phyloP scores from a whole-genome alignment of 768 basidiomycete genomes.

The Coprinopsis cinerea region DNA sequence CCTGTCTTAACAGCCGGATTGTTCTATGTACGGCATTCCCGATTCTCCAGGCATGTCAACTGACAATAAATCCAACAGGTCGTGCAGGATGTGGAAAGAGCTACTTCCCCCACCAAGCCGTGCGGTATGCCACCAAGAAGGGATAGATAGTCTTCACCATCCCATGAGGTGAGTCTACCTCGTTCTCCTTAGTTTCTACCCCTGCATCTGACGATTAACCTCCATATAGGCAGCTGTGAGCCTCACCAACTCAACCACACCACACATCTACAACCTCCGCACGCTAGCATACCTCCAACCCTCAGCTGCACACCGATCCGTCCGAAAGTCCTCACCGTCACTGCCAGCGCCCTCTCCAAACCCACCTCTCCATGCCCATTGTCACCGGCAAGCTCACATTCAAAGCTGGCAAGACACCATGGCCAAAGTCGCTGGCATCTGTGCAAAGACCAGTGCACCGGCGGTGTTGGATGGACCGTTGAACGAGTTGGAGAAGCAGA shows the following conservation, averaged over 20 bases:
- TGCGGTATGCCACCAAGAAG: too few species aligned
- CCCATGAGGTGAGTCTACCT: too few species aligned
- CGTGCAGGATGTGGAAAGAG: too few species aligned
- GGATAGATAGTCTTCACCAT: too few species aligned
- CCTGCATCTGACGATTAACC: not conserved
- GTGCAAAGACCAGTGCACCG: slow-evolving; percentile 43
- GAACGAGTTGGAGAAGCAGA: slow-evolving; percentile 57
- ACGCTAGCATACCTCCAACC: slow-evolving; percentile 78
- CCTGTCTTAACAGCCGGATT: too few species aligned
- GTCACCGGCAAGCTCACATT: too few species aligned
- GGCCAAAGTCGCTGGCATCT: slow-evolving; percentile 49
- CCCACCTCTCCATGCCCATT: too few species aligned
- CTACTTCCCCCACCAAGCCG: too few species aligned
- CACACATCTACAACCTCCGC: slow-evolving; percentile 67
- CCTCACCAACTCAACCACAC: slow-evolving; percentile 24
- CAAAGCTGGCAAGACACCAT: slow-evolving; percentile 56
- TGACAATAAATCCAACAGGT: too few species aligned
- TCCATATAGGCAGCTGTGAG: not conserved
- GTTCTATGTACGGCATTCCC: too few species aligned
- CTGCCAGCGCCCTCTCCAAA: slow-evolving; percentile 35
- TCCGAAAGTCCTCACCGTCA: slow-evolving; percentile 59
- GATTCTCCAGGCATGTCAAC: too few species aligned
- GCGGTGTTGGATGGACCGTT: slow-evolving; percentile 54
- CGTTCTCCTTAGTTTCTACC: too few species aligned
- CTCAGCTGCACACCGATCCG: slow-evolving; percentile 51